A percentile compares a stretch with the other conserved stretches of the same genome.
Evolutionary conservation across 352 stramenopile genomes (phyloP).

Genomic region (Phytophthora pseudosyringae): DNA sequence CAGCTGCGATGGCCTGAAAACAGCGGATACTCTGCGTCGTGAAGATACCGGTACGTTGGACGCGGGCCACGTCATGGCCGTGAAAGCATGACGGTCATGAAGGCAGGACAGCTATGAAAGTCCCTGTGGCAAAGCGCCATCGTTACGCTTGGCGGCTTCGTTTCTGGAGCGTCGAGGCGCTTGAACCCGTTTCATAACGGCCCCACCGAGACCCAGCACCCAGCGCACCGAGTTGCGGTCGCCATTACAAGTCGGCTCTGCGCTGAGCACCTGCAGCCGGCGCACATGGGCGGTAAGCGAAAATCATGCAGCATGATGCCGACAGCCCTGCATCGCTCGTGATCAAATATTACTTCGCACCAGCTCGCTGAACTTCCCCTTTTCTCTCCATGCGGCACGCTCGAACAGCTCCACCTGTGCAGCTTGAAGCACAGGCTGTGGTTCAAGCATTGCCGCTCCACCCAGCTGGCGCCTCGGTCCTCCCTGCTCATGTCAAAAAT

Average conservation of each 20-base stretch:
- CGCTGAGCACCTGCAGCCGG: constrained; percentile 1
- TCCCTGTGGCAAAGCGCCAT: neutral
- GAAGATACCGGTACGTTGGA: neutral
- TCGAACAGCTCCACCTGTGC: constrained; percentile 7
- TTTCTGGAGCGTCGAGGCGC: neutral
- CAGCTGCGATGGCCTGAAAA: constrained; percentile 23
- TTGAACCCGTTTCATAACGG: constrained; percentile 10
- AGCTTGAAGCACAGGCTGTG: no score
- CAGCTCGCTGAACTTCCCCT: constrained; percentile 14
- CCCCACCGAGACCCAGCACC: neutral
- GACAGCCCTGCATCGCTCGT: constrained; percentile 1
- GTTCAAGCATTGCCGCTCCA: constrained; percentile 14
- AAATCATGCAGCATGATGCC: neutral
- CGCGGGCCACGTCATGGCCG: neutral
- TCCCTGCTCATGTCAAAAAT: constrained; percentile 26
- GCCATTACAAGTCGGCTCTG: neutral
- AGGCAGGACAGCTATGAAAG: neutral
- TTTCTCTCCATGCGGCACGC: constrained; percentile 15
- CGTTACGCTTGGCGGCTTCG: constrained; percentile 1
- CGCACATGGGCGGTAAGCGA: neutral
- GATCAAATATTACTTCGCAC: constrained; percentile 26
- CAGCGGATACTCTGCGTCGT: constrained; percentile 20
- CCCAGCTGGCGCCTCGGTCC: constrained; percentile 7
- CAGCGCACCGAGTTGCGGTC: neutral
- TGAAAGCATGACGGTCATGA: neutral